These are phyloP conservation scores for Combretum micranthum DNA, from an alignment of 345 rosid genomes.

Conservation along the genomic window DNA sequence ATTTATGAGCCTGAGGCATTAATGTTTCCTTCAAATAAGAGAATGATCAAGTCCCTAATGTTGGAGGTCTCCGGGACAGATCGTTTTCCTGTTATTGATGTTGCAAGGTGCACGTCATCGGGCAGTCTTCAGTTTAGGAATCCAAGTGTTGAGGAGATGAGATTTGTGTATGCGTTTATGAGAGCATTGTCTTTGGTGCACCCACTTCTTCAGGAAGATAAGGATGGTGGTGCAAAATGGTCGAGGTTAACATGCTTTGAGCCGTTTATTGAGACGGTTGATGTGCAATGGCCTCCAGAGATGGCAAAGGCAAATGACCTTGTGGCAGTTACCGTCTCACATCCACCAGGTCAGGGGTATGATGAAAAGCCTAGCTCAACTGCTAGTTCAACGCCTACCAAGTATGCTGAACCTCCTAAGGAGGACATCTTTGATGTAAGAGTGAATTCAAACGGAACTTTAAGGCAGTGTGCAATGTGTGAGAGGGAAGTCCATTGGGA, in stretches of 20 bases:
- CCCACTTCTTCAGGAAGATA: slow-evolving; percentile 48
- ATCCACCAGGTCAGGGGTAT: slow-evolving; percentile 54
- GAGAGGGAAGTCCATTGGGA: slow-evolving; percentile 39
- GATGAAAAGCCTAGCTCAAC: slow-evolving; percentile 41
- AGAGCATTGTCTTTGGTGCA: slow-evolving; percentile 52
- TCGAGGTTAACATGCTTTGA: slow-evolving; percentile 36
- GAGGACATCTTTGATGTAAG: slow-evolving; percentile 27
- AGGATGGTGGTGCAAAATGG: slow-evolving; percentile 32
- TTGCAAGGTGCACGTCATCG: slow-evolving; percentile 35
- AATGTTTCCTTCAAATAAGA: slow-evolving; percentile 55
- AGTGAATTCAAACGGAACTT: slow-evolving; percentile 19
- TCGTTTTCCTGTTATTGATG: slow-evolving; percentile 62
- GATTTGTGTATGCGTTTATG: slow-evolving; percentile 57
- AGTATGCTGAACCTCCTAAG: slow-evolving; percentile 27
- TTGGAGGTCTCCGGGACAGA: slow-evolving; percentile 48
- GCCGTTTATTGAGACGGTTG: slow-evolving; percentile 66
- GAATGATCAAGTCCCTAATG: slow-evolving; percentile 51
- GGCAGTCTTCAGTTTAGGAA: slow-evolving; percentile 47
- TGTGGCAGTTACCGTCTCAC: slow-evolving; percentile 62
- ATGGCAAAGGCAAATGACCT: slow-evolving; percentile 42
- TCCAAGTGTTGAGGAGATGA: slow-evolving; percentile 59
- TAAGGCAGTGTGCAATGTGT: slow-evolving; percentile 35
- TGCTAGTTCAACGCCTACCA: slow-evolving; percentile 34
- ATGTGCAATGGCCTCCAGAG: slow-evolving; percentile 62
- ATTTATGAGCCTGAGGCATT: slow-evolving; percentile 43